Conservation (phyloP, 108 stramenopile species). For the Nannochloropsis salina region DNA sequence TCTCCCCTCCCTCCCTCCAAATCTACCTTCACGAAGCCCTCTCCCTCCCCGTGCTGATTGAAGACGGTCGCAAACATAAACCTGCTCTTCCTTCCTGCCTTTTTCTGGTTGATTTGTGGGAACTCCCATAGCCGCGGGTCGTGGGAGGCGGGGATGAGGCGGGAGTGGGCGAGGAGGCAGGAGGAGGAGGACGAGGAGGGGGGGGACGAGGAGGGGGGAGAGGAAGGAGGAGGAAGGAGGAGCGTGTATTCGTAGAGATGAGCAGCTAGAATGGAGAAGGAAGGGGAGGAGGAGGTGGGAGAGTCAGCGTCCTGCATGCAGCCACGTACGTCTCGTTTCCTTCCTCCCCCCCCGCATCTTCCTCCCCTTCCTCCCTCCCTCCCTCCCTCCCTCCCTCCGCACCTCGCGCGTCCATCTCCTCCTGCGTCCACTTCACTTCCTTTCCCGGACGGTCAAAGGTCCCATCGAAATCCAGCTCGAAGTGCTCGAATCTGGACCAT, state of each 20-base stretch:
- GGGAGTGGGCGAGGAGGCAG: background rate
- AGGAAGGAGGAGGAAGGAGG: background rate
- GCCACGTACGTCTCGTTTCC: constrained; percentile 13
- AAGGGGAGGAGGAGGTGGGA: constrained; percentile 63
- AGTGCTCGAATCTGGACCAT: constrained; percentile 21
- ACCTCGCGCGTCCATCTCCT: constrained; percentile 58
- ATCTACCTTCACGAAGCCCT: background rate
- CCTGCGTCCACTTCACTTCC: constrained; percentile 91
- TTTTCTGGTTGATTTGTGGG: background rate
- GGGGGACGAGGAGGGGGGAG: background rate
- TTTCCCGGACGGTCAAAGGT: constrained; percentile 70
- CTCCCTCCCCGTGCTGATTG: background rate
- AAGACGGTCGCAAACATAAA: background rate
- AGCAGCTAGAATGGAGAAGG: background rate
- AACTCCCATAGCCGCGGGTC: background rate
- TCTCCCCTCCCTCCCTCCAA: background rate
- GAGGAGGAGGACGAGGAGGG: background rate
- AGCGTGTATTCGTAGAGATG: background rate
- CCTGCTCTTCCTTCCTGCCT: background rate
- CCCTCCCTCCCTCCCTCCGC: background rate
- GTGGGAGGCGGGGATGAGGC: background rate
- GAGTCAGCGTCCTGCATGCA: constrained; percentile 62
- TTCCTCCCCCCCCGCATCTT: background rate
- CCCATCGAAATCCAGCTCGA: constrained; percentile 34
- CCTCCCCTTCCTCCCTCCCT: background rate